Evolutionary conservation across 768 basidiomycete species (phyloP), one percentile per base, ranked within the genome.

Genomic region (Phaffia australis): DNA sequence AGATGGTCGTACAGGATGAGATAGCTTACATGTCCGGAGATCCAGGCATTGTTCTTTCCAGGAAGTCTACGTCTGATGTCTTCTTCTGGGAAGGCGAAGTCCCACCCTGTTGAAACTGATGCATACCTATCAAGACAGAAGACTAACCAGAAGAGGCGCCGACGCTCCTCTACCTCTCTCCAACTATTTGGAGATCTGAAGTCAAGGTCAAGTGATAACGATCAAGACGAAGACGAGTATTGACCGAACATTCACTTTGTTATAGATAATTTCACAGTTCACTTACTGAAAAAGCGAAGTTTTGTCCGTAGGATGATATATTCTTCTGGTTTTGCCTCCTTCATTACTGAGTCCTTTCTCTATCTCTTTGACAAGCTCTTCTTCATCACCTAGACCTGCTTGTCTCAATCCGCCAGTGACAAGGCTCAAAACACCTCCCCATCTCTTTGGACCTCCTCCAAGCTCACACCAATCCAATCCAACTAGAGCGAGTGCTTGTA

Each of bases 91-190:
- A 76, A 70, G 1, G 75, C 74, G 60, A 75, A 75, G 16, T 74
- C 75, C 72, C 74, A 75, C 0, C 75, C 76, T 0, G 76, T 77
- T 2, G 73, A 71, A 7, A 75, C 74, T 55, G 73, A 74, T 3
- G 75, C 75, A 69, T 76, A 76, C 56, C 75, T 70, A 65, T 77
- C 76, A 57, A 77, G 67, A 21, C 71, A 69, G 61, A 73, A 77
- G 63, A 76, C 74, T 30, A 76, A 42, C 76, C 76, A 77, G 55
- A 76, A 75, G 61, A 77, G 60, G 21, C 76, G 56, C 49, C 76
- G 63, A 49, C 75, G 64, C 47, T 66, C 71, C 66, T 77, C 76
- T 30, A 75, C 74, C 63, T 77, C 75, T 21, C 72, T 66, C 75
- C 76, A 76, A 62, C 66, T 71, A 19, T 70, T 69, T 16, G 75